Evolutionary conservation across 257 asterid species (phyloP).

Genomic region (Perilla frutescens): DNA sequence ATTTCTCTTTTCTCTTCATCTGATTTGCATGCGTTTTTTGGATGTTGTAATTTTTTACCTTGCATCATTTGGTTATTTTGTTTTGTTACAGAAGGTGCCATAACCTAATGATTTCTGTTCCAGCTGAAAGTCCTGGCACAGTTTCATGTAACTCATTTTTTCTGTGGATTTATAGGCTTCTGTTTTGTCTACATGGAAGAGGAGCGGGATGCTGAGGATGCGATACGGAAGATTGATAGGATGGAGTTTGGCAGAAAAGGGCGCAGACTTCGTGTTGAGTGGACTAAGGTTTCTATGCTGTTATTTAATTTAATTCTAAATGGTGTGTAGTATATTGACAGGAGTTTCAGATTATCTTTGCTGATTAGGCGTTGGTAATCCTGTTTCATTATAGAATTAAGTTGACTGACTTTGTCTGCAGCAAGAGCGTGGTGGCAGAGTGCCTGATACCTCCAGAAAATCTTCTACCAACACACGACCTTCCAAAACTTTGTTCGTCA

Average conservation of each 20-base stretch:
- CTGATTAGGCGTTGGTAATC: not conserved
- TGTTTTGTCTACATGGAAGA: constrained; percentile 94
- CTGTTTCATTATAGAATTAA: not conserved
- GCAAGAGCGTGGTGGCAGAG: constrained; percentile 83
- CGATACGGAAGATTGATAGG: constrained; percentile 83
- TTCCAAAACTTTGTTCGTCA: constrained; percentile 81
- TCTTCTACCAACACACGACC: constrained; percentile 68
- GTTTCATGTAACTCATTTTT: constrained; percentile 36
- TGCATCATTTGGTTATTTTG: constrained; percentile 39
- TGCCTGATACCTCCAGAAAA: constrained; percentile 68
- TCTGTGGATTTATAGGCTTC: constrained; percentile 58
- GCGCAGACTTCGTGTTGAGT: constrained; percentile 83
- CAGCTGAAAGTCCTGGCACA: constrained; percentile 24
- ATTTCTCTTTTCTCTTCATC: constrained; percentile 42
- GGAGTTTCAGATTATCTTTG: not conserved
- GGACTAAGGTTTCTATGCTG: constrained; percentile 70
- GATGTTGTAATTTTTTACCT: constrained; percentile 46
- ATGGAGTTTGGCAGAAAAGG: constrained; percentile 88
- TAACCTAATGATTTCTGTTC: constrained; percentile 30
- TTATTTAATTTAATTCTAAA: constrained; percentile 11
- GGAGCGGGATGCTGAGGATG: constrained; percentile 94
- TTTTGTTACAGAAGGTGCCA: constrained; percentile 42
- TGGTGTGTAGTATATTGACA: not conserved
- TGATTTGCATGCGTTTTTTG: constrained; percentile 50
- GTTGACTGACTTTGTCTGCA: constrained; percentile 41